These are phyloP conservation scores for Neurospora sp. DNA, from an alignment of 495 filamentous ascomycete genomes.

Conservation along the genomic window DNA sequence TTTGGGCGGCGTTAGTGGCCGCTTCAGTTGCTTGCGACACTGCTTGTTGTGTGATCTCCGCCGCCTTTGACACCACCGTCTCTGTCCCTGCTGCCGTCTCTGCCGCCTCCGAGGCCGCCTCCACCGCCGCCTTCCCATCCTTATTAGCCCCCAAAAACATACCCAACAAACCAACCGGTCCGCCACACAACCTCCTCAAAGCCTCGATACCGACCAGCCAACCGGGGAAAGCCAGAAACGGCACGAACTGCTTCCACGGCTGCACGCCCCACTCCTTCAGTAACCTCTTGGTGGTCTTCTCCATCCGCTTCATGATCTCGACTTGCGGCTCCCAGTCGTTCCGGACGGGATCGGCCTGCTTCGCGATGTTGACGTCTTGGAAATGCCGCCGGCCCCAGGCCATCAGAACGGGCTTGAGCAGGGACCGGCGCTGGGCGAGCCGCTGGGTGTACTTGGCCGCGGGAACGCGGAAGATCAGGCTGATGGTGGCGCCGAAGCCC, in stretches of 20 bases:
- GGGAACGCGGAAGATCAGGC: conserved; percentile 48
- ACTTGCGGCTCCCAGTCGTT: not conserved
- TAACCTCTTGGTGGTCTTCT: conserved; percentile 26
- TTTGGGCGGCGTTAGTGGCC: not conserved
- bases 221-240: conserved; percentile 45
- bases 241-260: conserved; percentile 36
- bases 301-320: conserved; percentile 2
- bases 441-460: conserved; percentile 42
- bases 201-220: conserved; percentile 61
- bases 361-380: conserved; percentile 13
- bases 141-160: conserved; percentile 13
- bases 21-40: not conserved
- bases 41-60: not conserved
- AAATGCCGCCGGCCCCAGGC: conserved; percentile 36
- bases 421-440: conserved; percentile 29
- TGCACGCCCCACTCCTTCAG: conserved; percentile 37
- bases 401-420: conserved; percentile 39
- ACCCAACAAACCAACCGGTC: conserved; percentile 42
- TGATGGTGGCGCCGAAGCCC: conserved; percentile 53
- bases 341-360: not conserved
- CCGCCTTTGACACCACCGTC: not conserved
- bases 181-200: conserved; percentile 54
- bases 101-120: not conserved
- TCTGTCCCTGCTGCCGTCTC: not conserved
- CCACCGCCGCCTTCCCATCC: not conserved